Conservation (phyloP, 345 rosid species). For the Aquilaria sinensis region DNA sequence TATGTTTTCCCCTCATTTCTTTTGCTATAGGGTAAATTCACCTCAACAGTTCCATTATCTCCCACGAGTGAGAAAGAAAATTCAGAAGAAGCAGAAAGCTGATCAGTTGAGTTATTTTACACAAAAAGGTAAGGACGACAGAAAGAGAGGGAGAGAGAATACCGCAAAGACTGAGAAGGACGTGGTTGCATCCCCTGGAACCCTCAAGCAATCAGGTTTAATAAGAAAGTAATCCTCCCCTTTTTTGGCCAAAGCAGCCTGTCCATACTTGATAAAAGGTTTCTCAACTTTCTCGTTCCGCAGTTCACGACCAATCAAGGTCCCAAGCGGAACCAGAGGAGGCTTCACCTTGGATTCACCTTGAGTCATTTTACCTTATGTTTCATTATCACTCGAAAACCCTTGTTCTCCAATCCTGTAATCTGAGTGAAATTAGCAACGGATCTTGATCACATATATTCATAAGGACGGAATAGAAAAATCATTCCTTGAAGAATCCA, state of each 20-base stretch:
- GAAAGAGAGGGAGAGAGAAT: slow-evolving; percentile 7
- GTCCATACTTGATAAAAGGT: slow-evolving; percentile 87
- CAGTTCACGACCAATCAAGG: slow-evolving; percentile 89
- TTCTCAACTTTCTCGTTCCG: slow-evolving; percentile 82
- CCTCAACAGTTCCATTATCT: too few relatives aligned
- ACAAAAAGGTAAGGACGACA: background rate
- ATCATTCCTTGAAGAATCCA: too few relatives aligned
- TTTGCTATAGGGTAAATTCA: too few relatives aligned
- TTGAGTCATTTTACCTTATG: slow-evolving; percentile 57
- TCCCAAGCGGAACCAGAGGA: slow-evolving; percentile 84
- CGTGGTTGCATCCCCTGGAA: slow-evolving; percentile 71
- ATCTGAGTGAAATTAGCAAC: slow-evolving; percentile 3
- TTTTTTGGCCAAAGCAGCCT: slow-evolving; percentile 95
- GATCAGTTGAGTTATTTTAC: too few relatives aligned
- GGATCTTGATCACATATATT: too few relatives aligned
- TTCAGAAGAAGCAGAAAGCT: background rate
- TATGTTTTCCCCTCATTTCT: too few relatives aligned
- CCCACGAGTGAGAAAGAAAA: background rate
- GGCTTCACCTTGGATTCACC: slow-evolving; percentile 58
- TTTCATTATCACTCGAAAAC: slow-evolving; percentile 40
- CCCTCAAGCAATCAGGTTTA: slow-evolving; percentile 71
- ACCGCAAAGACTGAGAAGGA: slow-evolving; percentile 98
- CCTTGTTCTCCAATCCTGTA: slow-evolving; percentile 4
- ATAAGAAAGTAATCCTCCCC: slow-evolving; percentile 95
- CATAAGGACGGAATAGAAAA: too few relatives aligned